Evolutionary conservation across 495 filamentous ascomycete species (phyloP).

Genomic region (Penicillium parvum): DNA sequence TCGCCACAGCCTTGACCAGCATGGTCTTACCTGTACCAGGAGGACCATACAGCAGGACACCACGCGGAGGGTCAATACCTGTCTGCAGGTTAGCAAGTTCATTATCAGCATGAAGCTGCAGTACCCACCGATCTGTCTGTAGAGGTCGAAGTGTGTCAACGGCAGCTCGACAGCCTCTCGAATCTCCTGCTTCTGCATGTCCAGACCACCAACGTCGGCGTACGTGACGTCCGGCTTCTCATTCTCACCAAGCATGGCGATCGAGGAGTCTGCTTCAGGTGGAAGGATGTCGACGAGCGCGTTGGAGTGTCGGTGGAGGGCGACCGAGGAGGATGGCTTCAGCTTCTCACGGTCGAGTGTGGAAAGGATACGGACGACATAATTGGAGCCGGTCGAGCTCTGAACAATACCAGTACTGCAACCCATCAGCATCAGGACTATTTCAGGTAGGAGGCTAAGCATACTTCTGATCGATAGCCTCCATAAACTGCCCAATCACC

Average conservation of each 20-base stretch:
- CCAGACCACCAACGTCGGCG: slow-evolving; percentile 92
- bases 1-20: slow-evolving; percentile 97
- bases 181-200: slow-evolving; percentile 99
- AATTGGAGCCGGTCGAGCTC: slow-evolving; percentile 96
- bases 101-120: not conserved
- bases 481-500: slow-evolving; percentile 99
- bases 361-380: slow-evolving; percentile 96
- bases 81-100: slow-evolving; percentile 19
- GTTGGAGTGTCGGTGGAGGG: slow-evolving; percentile 96
- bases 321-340: slow-evolving; percentile 96
- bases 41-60: slow-evolving; percentile 92
- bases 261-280: slow-evolving; percentile 95
- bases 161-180: slow-evolving; percentile 95
- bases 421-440: too few species aligned
- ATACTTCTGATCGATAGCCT: slow-evolving; percentile 99
- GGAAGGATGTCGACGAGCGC: slow-evolving; percentile 97
- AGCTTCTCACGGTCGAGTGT: slow-evolving; percentile 97
- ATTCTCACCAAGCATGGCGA: slow-evolving; percentile 92
- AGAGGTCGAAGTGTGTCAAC: slow-evolving; percentile 94
- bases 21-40: slow-evolving; percentile 98
- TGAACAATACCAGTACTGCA: slow-evolving; percentile 94
- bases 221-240: slow-evolving; percentile 99
- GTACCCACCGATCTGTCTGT: slow-evolving; percentile 80
- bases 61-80: slow-evolving; percentile 95
- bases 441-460: too few species aligned